Percentiles rank a stretch among this genome's conserved stretches.
phyloP scores from a whole-genome alignment of 768 basidiomycete genomes.

The Mycena metata region DNA sequence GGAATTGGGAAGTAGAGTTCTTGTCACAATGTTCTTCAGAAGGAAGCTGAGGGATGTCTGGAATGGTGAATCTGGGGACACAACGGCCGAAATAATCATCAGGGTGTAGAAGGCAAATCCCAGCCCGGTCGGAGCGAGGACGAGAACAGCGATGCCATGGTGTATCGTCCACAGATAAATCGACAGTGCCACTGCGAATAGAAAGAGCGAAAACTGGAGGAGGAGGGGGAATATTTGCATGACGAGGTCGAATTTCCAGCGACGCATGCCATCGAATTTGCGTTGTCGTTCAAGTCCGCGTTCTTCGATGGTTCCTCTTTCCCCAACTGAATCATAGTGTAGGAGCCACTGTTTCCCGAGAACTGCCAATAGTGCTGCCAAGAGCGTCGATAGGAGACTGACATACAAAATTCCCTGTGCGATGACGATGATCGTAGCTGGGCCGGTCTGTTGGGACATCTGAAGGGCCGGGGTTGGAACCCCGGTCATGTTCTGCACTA shows the following conservation, averaged over 20 bases:
- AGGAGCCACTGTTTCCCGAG: slow-evolving; percentile 16
- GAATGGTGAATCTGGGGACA: too few relatives aligned
- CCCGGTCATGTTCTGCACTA: too few relatives aligned
- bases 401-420: slow-evolving; percentile 15
- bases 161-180: slow-evolving; percentile 14
- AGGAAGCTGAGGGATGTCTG: too few relatives aligned
- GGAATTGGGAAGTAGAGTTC: too few relatives aligned
- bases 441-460: too few relatives aligned
- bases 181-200: slow-evolving; percentile 1
- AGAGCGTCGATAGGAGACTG: slow-evolving; percentile 15
- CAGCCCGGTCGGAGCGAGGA: too few relatives aligned
- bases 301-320: slow-evolving; percentile 1
- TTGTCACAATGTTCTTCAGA: too few relatives aligned
- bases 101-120: too few relatives aligned
- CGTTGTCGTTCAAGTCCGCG: slow-evolving; percentile 18
- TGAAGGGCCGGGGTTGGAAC: too few relatives aligned
- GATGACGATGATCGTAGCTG: slow-evolving; percentile 8
- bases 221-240: slow-evolving; percentile 16
- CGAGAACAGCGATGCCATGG: too few relatives aligned
- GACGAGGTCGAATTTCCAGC: slow-evolving; percentile 15
- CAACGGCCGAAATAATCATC: too few relatives aligned
- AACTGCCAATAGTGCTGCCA: slow-evolving; percentile 8
- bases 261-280: slow-evolving; percentile 16
- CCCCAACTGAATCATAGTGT: neutral
- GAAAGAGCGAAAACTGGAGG: neutral